Percentiles rank a stretch among this genome's conserved stretches.
These are phyloP conservation scores for Hyaloscypha bicolor DNA, from an alignment of 495 filamentous ascomycete genomes.

Conservation along the genomic window DNA sequence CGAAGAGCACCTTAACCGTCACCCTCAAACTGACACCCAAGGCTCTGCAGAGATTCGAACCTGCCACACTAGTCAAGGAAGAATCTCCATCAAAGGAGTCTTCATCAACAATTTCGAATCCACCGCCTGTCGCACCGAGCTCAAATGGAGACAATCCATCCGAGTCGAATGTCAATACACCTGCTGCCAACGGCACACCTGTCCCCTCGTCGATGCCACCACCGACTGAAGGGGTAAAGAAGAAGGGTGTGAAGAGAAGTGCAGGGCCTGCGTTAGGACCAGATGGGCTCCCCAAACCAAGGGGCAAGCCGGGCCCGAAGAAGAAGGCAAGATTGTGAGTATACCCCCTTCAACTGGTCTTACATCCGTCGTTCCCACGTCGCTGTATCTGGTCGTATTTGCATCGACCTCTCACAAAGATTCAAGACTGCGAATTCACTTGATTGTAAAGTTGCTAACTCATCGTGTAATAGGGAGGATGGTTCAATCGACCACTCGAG, in stretches of 20 bases:
- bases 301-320: conserved; percentile 91
- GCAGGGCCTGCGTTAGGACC: conserved; percentile 52
- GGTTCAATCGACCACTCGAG: conserved; percentile 45
- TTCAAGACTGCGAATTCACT: not conserved
- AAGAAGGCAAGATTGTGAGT: conserved; percentile 93
- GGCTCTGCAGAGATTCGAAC: conserved; percentile 49
- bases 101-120: conserved; percentile 23
- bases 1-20: conserved; percentile 46
- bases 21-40: conserved; percentile 55
- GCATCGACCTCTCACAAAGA: not conserved
- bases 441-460: conserved; percentile 19
- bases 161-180: conserved; percentile 53
- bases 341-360: not conserved
- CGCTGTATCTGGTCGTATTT: not conserved
- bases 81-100: conserved; percentile 44
- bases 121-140: conserved; percentile 34
- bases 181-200: conserved; percentile 54
- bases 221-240: conserved; percentile 54
- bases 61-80: conserved; percentile 36
- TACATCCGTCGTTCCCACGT: not conserved
- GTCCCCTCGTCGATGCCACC: conserved; percentile 56
- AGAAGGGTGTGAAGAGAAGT: conserved; percentile 64
- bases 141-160: conserved; percentile 51
- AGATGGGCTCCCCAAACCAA: conserved; percentile 58
- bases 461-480: conserved; percentile 23